Evolutionary conservation across 257 asterid genomes (phyloP).

Genomic region (Striga asiatica): DNA sequence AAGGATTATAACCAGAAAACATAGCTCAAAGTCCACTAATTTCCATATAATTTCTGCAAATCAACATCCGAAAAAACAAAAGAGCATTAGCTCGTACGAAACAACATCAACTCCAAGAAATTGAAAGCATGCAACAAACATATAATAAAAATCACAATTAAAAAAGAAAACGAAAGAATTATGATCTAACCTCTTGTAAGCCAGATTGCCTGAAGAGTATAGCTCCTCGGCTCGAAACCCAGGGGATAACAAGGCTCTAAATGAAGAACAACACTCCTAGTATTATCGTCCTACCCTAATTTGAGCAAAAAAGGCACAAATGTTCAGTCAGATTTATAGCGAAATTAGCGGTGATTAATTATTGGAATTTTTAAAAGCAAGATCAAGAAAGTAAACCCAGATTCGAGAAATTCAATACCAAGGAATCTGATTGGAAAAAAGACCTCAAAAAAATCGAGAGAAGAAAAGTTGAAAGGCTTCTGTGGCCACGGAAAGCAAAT

Average conservation of each 20-base stretch:
- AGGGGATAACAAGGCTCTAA: neutral
- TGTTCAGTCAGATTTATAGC: slow-evolving; percentile 23
- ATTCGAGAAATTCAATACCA: neutral
- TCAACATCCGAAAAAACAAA: neutral
- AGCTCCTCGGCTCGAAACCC: slow-evolving; percentile 15
- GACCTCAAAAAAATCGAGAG: neutral
- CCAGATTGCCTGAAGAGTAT: slow-evolving; percentile 44
- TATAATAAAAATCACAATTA: neutral
- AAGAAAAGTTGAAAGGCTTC: neutral
- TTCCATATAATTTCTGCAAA: neutral
- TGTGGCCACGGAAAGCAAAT: slow-evolving; percentile 23
- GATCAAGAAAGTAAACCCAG: neutral
- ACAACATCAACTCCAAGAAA: neutral
- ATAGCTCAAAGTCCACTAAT: neutral
- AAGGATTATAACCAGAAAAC: neutral
- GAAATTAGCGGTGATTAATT: slow-evolving; percentile 10
- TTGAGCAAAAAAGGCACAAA: neutral
- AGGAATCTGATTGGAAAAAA: neutral
- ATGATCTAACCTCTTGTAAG: slow-evolving; percentile 41
- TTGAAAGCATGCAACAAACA: neutral
- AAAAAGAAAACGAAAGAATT: neutral
- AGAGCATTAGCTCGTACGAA: too few relatives aligned
- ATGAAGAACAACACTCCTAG: neutral
- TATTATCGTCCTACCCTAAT: slow-evolving; percentile 3
- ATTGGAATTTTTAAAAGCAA: neutral